These are phyloP conservation scores for Epichloe coenophiala DNA, from an alignment of 2,329 filamentous ascomycete species.

Conservation along the genomic window DNA sequence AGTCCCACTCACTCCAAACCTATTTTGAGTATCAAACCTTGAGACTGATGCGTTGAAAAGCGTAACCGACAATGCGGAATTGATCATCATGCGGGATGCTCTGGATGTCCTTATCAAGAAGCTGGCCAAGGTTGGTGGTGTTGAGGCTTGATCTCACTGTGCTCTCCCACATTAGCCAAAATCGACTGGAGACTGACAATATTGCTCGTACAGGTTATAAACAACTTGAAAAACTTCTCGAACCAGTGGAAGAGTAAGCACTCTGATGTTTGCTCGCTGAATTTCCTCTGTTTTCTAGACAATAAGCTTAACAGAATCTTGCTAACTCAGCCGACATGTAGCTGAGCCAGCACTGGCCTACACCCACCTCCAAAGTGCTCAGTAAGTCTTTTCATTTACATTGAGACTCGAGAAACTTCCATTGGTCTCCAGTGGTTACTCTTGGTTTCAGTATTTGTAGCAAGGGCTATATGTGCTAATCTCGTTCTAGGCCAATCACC, in stretches of 20 bases:
- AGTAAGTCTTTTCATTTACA: constrained; percentile 11
- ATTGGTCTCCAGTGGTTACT: not conserved
- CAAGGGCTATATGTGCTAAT: not conserved
- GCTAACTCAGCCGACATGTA: not conserved
- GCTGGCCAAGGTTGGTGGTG: constrained; percentile 49
- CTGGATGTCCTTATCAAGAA: constrained; percentile 66
- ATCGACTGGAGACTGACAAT: no score
- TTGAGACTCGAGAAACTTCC: no score
- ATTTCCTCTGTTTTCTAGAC: not conserved
- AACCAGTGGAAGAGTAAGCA: constrained; percentile 49
- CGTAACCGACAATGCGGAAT: constrained; percentile 62
- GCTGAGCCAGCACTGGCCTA: constrained; percentile 56
- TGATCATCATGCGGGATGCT: constrained; percentile 52
- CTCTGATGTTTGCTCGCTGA: constrained; percentile 1
- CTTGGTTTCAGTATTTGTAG: no score
- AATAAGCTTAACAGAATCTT: not conserved
- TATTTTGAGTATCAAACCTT: no score
- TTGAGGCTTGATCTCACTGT: no score
- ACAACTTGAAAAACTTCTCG: constrained; percentile 61
- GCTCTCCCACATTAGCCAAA: no score
- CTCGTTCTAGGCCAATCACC: constrained; percentile 7
- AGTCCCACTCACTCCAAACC: no score
- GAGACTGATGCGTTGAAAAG: not conserved
- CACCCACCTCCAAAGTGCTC: constrained; percentile 57
- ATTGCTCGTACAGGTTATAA: constrained; percentile 40